Evolutionary conservation across 1,284 basidiomycete species (phyloP), one percentile per base, ranked within the genome.

Genomic region (Leccinum griseonigrum): DNA sequence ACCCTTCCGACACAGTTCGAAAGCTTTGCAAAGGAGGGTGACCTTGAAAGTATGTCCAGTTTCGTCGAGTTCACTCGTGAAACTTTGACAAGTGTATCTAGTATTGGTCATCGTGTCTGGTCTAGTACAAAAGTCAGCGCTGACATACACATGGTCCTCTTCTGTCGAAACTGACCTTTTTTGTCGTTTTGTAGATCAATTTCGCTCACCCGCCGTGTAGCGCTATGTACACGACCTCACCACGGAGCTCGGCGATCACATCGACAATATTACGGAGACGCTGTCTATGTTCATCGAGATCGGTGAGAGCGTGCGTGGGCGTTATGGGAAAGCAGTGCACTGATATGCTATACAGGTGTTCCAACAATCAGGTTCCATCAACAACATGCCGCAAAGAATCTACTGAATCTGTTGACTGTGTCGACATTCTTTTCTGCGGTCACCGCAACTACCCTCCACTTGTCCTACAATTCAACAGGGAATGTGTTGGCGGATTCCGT

Each of bases 341-440:
- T 63, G 70, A 75, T 67, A 71, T 64, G 55, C 66, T 66, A 60
- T 58, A 58, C 64, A 85, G 84, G 84, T 69, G 80, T 87, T 22
- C 84, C 85, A 40, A 84, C 83, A 14, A 86, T 86, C 66, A 80
- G 82, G 34, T 85, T 84, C 63, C 81, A 83, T 54, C 85, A 87
- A 64, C 79, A 81, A 64, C 84, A 85, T 56, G 80, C 78, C 13
- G 81, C 82, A 9, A 76, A 71, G 59, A 83, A 83, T 60, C 67
- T 86, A n/a, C 71, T 85, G 58, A 85, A 83, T 67, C 64, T 86
- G 59, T 83, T 81, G 48, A 85, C 84, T 5, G 81, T 86, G 7
- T 83, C 85, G 32, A 87, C 85, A 16, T 85, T 85, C 74, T 85
- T 85, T 70, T 81, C 79, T n/a, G 83, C 82, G 38, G 83, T 85